These are phyloP conservation scores for Agrocybe praecox DNA, from an alignment of 768 basidiomycete species.

Conservation along the genomic window DNA sequence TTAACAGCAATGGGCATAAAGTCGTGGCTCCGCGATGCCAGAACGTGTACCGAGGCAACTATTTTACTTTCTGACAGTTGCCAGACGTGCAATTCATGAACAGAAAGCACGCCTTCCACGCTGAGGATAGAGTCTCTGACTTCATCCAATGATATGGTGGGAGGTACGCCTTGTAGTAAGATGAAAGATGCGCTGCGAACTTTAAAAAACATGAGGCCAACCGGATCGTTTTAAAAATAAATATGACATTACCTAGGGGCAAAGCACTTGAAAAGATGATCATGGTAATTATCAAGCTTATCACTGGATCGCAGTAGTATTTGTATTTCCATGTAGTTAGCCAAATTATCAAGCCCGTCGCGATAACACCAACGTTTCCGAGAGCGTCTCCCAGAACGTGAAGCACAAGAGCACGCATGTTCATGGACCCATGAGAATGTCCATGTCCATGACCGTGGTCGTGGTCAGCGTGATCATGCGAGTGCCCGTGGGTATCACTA, in stretches of 20 bases:
- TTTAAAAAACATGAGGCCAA: constrained; percentile 25
- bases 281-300: constrained; percentile 90
- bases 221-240: background rate
- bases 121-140: constrained; percentile 79
- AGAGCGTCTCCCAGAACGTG: constrained; percentile 97
- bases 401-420: constrained; percentile 94
- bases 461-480: constrained; percentile 32
- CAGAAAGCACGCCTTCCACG: constrained; percentile 82
- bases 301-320: constrained; percentile 90
- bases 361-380: constrained; percentile 97
- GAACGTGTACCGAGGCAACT: constrained; percentile 94
- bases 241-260: constrained; percentile 67
- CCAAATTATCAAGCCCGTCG: constrained; percentile 95
- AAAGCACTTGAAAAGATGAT: constrained; percentile 97
- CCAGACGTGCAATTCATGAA: constrained; percentile 98
- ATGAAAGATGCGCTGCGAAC: constrained; percentile 94
- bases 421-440: constrained; percentile 76
- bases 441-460: constrained; percentile 16
- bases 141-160: constrained; percentile 86
- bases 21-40: constrained; percentile 77
- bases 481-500: constrained; percentile 24
- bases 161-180: constrained; percentile 91
- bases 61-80: constrained; percentile 94
- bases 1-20: constrained; percentile 90
- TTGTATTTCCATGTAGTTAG: constrained; percentile 82